A percentile compares a stretch with the other conserved stretches of the same genome.
Conservation (phyloP, 257 asterid genomes). For the Lantana camara region DNA sequence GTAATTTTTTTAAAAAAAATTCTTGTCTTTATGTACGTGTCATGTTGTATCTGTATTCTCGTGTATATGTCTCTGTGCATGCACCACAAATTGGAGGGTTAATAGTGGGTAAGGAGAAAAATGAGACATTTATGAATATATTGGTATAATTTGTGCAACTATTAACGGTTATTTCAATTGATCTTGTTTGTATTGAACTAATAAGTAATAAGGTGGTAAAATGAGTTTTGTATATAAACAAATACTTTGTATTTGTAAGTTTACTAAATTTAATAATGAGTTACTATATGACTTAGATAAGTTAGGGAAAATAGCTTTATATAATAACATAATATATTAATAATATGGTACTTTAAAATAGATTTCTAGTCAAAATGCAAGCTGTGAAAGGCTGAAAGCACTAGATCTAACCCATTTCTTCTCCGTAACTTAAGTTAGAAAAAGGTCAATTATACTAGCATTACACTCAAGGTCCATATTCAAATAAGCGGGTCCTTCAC, state of each 20-base stretch:
- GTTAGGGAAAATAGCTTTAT: background rate
- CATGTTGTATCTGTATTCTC: too few relatives aligned
- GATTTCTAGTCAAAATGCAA: conserved; percentile 20
- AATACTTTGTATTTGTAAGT: background rate
- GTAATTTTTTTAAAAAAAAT: too few relatives aligned
- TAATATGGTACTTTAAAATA: background rate
- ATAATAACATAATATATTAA: too few relatives aligned
- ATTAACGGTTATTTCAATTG: too few relatives aligned
- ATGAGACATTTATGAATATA: too few relatives aligned
- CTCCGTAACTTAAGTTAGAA: conserved; percentile 1
- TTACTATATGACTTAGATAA: background rate
- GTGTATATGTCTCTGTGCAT: too few relatives aligned
- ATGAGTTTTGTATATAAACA: background rate
- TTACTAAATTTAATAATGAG: background rate
- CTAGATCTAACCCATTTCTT: background rate
- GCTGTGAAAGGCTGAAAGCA: conserved; percentile 19
- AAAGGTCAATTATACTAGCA: conserved; percentile 2
- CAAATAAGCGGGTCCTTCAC: conserved; percentile 1
- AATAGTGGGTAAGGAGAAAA: too few relatives aligned
- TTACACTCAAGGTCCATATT: background rate
- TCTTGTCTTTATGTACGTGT: too few relatives aligned
- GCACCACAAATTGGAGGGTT: too few relatives aligned
- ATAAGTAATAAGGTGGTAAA: too few relatives aligned
- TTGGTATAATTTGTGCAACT: too few relatives aligned
- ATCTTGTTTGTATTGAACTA: background rate